phyloP scores from a whole-genome alignment of 495 filamentous ascomycete genomes.

The Aspergillus campestris region DNA sequence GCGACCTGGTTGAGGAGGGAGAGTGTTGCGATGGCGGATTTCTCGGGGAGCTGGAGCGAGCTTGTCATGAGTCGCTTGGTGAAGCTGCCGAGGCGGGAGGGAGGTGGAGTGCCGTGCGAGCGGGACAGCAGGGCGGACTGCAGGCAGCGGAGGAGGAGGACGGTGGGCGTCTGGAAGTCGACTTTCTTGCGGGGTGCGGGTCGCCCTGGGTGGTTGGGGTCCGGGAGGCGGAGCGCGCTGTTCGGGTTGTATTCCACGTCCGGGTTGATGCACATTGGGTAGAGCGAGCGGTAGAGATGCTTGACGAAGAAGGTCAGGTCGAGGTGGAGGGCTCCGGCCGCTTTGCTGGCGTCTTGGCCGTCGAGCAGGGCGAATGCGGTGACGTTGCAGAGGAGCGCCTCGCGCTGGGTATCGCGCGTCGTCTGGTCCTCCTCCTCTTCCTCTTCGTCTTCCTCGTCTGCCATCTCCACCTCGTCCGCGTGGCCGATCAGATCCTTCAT shows the following conservation, averaged over 20 bases:
- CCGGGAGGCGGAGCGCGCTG: slow-evolving; percentile 70
- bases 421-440: slow-evolving; percentile 30
- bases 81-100: slow-evolving; percentile 78
- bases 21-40: slow-evolving; percentile 68
- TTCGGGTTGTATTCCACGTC: slow-evolving; percentile 74
- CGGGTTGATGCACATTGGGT: slow-evolving; percentile 66
- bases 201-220: slow-evolving; percentile 48
- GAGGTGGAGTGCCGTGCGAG: slow-evolving; percentile 51
- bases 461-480: slow-evolving; percentile 46
- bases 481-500: slow-evolving; percentile 81
- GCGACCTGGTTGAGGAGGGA: slow-evolving; percentile 65
- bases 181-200: slow-evolving; percentile 50
- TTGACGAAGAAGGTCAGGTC: slow-evolving; percentile 92
- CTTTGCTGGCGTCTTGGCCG: slow-evolving; percentile 68
- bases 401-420: slow-evolving; percentile 62
- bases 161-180: slow-evolving; percentile 87
- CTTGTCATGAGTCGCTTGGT: slow-evolving; percentile 80
- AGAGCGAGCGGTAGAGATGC: slow-evolving; percentile 78
- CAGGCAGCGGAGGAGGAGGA: slow-evolving; percentile 79
- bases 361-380: slow-evolving; percentile 90
- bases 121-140: slow-evolving; percentile 56
- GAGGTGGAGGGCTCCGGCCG: slow-evolving; percentile 62
- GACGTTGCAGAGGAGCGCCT: slow-evolving; percentile 87
- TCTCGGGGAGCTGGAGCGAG: slow-evolving; percentile 82
- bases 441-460: slow-evolving; percentile 38